Conservation (phyloP, 192 early-diverging fungal species). For the Umbelopsis vinacea region DNA sequence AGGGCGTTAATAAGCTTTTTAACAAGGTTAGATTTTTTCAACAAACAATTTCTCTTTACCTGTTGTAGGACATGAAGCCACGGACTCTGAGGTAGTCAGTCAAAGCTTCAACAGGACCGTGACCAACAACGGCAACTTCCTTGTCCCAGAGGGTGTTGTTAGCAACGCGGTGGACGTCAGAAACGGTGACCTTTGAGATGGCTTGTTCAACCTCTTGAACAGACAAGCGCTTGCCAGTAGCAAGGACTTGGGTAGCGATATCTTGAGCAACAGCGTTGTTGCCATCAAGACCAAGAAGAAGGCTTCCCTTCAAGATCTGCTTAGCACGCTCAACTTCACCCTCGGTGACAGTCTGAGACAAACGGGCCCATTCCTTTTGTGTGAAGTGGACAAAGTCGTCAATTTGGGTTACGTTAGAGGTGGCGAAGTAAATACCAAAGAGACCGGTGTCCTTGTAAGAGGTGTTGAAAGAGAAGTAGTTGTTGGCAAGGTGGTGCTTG, state of each 20-base stretch:
- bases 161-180: conserved; percentile 87
- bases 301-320: conserved; percentile 96
- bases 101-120: conserved; percentile 89
- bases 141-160: conserved; percentile 88
- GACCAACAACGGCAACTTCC: conserved; percentile 77
- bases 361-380: conserved; percentile 91
- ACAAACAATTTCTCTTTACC: conserved; percentile 35
- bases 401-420: conserved; percentile 79
- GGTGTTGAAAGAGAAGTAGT: conserved; percentile 99
- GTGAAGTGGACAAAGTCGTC: conserved; percentile 90
- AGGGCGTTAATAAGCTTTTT: background rate
- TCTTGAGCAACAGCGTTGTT: conserved; percentile 96
- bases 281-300: conserved; percentile 91
- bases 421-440: conserved; percentile 93
- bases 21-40: background rate
- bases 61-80: conserved; percentile 80
- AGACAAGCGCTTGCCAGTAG: conserved; percentile 87
- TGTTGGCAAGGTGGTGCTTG: conserved; percentile 90
- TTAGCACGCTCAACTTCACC: conserved; percentile 96
- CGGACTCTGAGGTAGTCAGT: conserved; percentile 89
- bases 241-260: conserved; percentile 96
- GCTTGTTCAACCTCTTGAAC: conserved; percentile 88
- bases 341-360: conserved; percentile 83
- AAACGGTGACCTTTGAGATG: conserved; percentile 84
- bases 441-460: conserved; percentile 98